A percentile compares a stretch with the other conserved stretches of the same genome.
Evolutionary conservation across 331 rosid genomes (phyloP).

Genomic region (Stylosanthes scabra): DNA sequence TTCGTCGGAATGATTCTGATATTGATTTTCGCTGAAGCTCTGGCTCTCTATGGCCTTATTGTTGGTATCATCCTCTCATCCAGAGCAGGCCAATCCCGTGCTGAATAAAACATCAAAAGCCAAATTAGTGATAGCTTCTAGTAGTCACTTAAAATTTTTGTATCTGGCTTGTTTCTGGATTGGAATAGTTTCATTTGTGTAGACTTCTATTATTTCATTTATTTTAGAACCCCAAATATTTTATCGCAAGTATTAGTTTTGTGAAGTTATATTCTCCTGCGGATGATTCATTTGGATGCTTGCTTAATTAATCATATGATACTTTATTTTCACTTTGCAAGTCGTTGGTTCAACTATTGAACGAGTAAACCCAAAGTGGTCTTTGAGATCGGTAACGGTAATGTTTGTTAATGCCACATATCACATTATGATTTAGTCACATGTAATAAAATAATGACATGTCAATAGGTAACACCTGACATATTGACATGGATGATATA

Average conservation of each 20-base stretch:
- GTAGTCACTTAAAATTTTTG: conserved; percentile 14
- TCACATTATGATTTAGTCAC: too few species aligned
- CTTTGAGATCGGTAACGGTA: too few species aligned
- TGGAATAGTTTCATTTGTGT: background rate
- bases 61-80: conserved; percentile 76
- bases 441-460: too few species aligned
- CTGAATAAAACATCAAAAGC: conserved; percentile 46
- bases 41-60: conserved; percentile 72
- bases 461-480: too few species aligned
- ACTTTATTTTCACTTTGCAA: background rate
- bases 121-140: conserved; percentile 21
- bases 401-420: too few species aligned
- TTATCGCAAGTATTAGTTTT: conserved; percentile 7
- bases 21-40: conserved; percentile 69
- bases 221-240: conserved; percentile 28
- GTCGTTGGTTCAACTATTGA: too few species aligned
- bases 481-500: too few species aligned
- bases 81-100: conserved; percentile 80
- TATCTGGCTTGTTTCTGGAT: conserved; percentile 26
- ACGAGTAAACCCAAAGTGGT: too few species aligned
- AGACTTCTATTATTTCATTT: conserved; percentile 29
- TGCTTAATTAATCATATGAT: background rate
- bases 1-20: conserved; percentile 77
- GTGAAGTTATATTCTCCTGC: conserved; percentile 3
- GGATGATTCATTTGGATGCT: conserved; percentile 19